Percentiles rank a stretch among this genome's conserved stretches.
Evolutionary conservation across 192 early-diverging fungal genomes (phyloP).

Genomic region (Coemansia sp.): DNA sequence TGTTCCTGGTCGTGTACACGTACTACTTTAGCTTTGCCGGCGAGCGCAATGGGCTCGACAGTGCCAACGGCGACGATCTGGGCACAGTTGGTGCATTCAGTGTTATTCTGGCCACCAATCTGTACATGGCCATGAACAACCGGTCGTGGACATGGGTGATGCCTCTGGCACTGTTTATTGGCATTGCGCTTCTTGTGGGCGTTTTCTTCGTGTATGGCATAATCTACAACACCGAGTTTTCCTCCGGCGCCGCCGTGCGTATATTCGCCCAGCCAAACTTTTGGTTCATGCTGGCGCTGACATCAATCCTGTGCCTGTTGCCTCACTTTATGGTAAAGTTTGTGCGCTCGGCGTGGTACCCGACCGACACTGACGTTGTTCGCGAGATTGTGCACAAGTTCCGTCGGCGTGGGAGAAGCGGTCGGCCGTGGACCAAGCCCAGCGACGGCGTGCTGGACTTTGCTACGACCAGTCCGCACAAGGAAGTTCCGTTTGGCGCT

Average conservation of each 20-base stretch:
- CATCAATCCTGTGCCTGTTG: slow-evolving; percentile 63
- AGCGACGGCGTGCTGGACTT: slow-evolving; percentile 10
- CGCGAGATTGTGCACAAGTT: slow-evolving; percentile 68
- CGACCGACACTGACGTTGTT: slow-evolving; percentile 82
- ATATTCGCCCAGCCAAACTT: slow-evolving; percentile 66
- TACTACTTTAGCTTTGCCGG: slow-evolving; percentile 55
- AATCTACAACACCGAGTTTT: slow-evolving; percentile 60
- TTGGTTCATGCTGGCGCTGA: slow-evolving; percentile 67
- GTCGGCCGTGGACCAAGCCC: slow-evolving; percentile 6
- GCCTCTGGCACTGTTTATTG: slow-evolving; percentile 46
- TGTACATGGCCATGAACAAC: slow-evolving; percentile 74
- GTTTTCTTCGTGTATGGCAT: slow-evolving; percentile 62
- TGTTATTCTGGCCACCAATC: slow-evolving; percentile 73
- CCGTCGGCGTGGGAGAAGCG: slow-evolving; percentile 14
- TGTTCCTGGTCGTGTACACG: slow-evolving; percentile 66
- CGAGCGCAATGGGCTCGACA: slow-evolving; percentile 60
- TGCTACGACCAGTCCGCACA: slow-evolving; percentile 29
- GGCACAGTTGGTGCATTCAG: slow-evolving; percentile 73
- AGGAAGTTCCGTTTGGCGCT: slow-evolving; percentile 52
- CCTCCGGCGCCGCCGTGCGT: slow-evolving; percentile 58
- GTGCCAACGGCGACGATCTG: slow-evolving; percentile 56
- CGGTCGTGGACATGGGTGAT: slow-evolving; percentile 75
- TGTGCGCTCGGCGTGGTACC: slow-evolving; percentile 66
- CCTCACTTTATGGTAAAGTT: slow-evolving; percentile 73
- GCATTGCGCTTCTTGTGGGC: slow-evolving; percentile 53